A percentile compares a stretch with the other conserved stretches of the same genome.
Conservation (phyloP, 1,284 basidiomycete genomes). For the Chalciporus sp. region DNA sequence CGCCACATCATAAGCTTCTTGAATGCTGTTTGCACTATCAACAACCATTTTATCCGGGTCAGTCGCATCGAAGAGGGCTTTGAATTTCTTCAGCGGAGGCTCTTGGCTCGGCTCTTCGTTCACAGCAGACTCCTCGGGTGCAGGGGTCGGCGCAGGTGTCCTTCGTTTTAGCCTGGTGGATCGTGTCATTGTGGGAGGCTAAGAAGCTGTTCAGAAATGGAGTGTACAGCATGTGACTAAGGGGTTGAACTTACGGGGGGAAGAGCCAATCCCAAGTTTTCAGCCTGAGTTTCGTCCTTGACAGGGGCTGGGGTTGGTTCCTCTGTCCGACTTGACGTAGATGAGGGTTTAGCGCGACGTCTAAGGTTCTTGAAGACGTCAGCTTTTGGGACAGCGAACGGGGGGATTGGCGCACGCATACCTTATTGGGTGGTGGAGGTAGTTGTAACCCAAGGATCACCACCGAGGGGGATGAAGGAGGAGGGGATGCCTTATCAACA, state of each 20-base stretch:
- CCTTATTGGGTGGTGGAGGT: slow-evolving; percentile 36
- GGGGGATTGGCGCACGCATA: background rate
- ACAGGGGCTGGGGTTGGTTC: slow-evolving; percentile 1
- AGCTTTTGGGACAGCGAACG: background rate
- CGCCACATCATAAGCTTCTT: slow-evolving; percentile 16
- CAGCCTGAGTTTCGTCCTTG: slow-evolving; percentile 16
- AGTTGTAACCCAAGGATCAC: slow-evolving; percentile 20
- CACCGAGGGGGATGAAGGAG: slow-evolving; percentile 17
- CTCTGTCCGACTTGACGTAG: slow-evolving; percentile 10
- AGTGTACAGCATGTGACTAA: background rate
- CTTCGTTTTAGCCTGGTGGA: slow-evolving; percentile 31
- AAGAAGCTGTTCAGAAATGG: background rate
- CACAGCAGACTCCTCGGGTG: slow-evolving; percentile 11
- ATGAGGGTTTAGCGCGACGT: slow-evolving; percentile 23
- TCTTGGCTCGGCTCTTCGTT: slow-evolving; percentile 39
- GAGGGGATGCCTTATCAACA: slow-evolving; percentile 7
- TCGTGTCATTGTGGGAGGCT: slow-evolving; percentile 25
- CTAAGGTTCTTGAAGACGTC: slow-evolving; percentile 20
- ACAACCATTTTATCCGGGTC: slow-evolving; percentile 48
- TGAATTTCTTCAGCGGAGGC: slow-evolving; percentile 69
- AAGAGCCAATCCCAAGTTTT: slow-evolving; percentile 18
- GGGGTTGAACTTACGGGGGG: slow-evolving; percentile 23
- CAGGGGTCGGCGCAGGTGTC: slow-evolving; percentile 19
- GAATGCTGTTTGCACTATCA: slow-evolving; percentile 9
- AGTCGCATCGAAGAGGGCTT: slow-evolving; percentile 67